Conservation (phyloP, 2,329 filamentous ascomycete genomes). For the Chrysosphaeria jannelii region DNA sequence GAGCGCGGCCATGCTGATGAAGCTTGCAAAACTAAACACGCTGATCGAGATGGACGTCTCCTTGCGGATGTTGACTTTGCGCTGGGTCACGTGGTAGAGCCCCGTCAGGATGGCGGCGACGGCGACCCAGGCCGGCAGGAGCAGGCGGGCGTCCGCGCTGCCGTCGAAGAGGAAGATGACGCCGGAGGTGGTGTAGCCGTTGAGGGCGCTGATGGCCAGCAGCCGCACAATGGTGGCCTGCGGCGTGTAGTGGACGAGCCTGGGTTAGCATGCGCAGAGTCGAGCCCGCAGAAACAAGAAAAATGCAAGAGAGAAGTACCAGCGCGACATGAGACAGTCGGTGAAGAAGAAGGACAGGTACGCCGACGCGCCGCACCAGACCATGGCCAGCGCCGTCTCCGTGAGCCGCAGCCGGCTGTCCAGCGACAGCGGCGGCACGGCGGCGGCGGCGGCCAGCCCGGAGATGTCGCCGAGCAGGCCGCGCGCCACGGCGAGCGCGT, state of each 20-base stretch:
- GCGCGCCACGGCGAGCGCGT: conserved; percentile 8
- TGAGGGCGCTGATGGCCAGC: conserved; percentile 41
- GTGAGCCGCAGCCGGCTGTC: conserved; percentile 24
- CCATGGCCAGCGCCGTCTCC: conserved; percentile 39
- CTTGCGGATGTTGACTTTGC: conserved; percentile 50
- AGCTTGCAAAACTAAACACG: conserved; percentile 47
- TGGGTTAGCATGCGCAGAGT: conserved; percentile 7
- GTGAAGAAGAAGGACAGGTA: conserved; percentile 63
- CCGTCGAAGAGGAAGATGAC: conserved; percentile 40
- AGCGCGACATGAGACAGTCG: conserved; percentile 60
- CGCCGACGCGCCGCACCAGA: conserved; percentile 51
- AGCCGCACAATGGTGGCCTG: conserved; percentile 55
- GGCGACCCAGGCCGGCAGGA: conserved; percentile 49
- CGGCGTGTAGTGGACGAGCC: conserved; percentile 63
- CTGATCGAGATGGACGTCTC: conserved; percentile 51
- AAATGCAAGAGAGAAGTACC: conserved; percentile 14
- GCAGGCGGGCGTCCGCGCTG: conserved; percentile 35
- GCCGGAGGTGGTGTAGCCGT: conserved; percentile 45
- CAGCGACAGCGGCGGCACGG: conserved; percentile 6
- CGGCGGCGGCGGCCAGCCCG: not conserved
- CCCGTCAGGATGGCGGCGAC: conserved; percentile 47
- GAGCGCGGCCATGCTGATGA: conserved; percentile 42
- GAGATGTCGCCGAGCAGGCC: conserved; percentile 3
- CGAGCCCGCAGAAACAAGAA: not conserved
- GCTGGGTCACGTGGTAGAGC: conserved; percentile 47